phyloP scores from a whole-genome alignment of 257 asterid genomes.

The Datura wrightii region DNA sequence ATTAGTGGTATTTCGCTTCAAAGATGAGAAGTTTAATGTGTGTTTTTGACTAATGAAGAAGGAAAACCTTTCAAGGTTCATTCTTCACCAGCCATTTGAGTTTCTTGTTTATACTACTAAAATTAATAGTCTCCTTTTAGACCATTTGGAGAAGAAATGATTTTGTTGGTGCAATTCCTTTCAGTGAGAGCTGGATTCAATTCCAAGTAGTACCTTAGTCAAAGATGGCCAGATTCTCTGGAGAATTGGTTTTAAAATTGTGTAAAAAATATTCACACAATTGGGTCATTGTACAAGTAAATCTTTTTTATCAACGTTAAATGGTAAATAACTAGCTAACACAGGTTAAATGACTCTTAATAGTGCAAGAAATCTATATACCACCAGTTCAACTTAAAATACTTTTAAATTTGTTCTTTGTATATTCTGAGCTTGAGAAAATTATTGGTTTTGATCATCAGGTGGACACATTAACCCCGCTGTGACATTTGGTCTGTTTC shows the following conservation, averaged over 20 bases:
- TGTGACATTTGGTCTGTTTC: conserved; percentile 78
- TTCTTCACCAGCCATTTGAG: not conserved
- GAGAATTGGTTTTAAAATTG: not conserved
- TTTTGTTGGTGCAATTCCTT: not conserved
- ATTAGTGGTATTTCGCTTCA: not conserved
- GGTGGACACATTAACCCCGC: conserved; percentile 94
- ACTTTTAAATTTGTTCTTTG: not conserved
- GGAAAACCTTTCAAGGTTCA: not conserved
- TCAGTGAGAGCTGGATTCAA: not conserved
- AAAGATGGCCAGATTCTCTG: not conserved
- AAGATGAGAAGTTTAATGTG: not conserved
- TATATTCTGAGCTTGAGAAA: not conserved
- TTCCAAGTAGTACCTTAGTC: not conserved
- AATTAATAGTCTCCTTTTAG: not conserved
- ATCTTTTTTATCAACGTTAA: not conserved
- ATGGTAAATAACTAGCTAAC: not conserved
- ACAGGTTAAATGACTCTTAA: not conserved
- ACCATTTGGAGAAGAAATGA: not conserved
- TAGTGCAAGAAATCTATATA: not conserved
- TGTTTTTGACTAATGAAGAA: not conserved
- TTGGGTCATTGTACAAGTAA: not conserved
- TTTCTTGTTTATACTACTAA: not conserved
- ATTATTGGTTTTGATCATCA: conserved; percentile 33
- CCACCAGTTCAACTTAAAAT: not conserved
- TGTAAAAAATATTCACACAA: not conserved